Evolutionary conservation across 345 rosid species (phyloP).

Genomic region (Pugionium dolabratum): DNA sequence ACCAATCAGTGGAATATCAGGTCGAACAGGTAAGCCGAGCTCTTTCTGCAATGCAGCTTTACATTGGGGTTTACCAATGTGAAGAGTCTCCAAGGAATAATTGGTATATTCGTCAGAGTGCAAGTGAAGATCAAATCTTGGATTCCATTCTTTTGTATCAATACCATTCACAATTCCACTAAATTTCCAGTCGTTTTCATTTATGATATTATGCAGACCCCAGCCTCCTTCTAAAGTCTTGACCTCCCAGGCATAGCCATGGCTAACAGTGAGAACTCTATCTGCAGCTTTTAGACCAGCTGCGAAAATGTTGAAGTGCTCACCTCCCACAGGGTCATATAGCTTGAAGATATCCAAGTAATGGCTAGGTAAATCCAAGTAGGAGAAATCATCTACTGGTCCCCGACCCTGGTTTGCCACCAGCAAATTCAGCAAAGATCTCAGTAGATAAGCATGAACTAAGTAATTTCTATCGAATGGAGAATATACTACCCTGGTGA

Average conservation of each 20-base stretch:
- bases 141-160: constrained; percentile 83
- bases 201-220: constrained; percentile 89
- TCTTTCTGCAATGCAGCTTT: constrained; percentile 92
- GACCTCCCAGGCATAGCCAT: constrained; percentile 89
- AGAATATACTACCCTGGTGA: constrained; percentile 65
- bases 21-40: constrained; percentile 70
- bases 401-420: constrained; percentile 75
- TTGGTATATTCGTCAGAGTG: constrained; percentile 83
- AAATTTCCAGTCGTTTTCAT: constrained; percentile 80
- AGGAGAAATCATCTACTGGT: constrained; percentile 71
- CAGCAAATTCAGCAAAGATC: constrained; percentile 20
- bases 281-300: constrained; percentile 94
- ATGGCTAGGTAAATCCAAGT: constrained; percentile 62
- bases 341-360: constrained; percentile 72
- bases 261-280: constrained; percentile 87
- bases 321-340: constrained; percentile 93
- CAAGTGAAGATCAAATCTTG: constrained; percentile 59
- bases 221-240: constrained; percentile 94
- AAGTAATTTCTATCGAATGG: constrained; percentile 22
- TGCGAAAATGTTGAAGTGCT: constrained; percentile 85
- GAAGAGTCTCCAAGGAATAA: constrained; percentile 70
- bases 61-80: constrained; percentile 73
- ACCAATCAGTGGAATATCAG: constrained; percentile 77
- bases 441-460: constrained; percentile 11
- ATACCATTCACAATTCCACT: constrained; percentile 89